These are phyloP conservation scores for Thermothelomyces thermophilus DNA, from an alignment of 2,329 filamentous ascomycete species.

Conservation along the genomic window DNA sequence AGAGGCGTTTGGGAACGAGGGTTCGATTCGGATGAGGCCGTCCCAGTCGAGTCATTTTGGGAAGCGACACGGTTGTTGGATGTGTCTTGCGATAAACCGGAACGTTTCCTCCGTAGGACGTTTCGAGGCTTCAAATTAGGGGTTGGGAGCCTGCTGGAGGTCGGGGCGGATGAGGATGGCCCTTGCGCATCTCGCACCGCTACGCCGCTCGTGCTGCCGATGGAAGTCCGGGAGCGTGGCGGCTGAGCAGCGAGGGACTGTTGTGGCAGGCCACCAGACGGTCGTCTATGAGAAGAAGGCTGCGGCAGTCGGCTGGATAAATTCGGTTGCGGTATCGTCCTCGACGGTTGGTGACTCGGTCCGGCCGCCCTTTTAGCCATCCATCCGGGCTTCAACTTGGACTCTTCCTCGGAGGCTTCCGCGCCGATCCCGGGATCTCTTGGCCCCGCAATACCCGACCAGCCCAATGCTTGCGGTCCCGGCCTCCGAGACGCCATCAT, in stretches of 20 bases:
- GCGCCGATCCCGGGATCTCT: conserved; percentile 9
- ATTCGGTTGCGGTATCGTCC: conserved; percentile 23
- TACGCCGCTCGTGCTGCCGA: conserved; percentile 29
- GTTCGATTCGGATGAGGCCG: conserved; percentile 35
- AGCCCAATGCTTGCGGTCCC: conserved; percentile 16
- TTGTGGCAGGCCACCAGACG: conserved; percentile 24
- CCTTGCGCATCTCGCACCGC: conserved; percentile 28
- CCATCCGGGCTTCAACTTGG: conserved; percentile 8
- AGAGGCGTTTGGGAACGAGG: conserved; percentile 33
- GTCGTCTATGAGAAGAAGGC: conserved; percentile 28
- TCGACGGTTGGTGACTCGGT: conserved; percentile 13
- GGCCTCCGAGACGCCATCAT: conserved; percentile 25
- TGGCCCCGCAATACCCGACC: conserved; percentile 17
- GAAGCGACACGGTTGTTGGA: conserved; percentile 31
- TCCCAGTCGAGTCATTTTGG: conserved; percentile 32
- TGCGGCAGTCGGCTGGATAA: conserved; percentile 35
- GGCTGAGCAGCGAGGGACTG: conserved; percentile 37
- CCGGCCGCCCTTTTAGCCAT: conserved; percentile 12
- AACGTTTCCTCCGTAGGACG: conserved; percentile 45
- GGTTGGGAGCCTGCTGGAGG: conserved; percentile 31
- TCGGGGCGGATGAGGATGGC: conserved; percentile 31
- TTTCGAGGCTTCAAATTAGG: conserved; percentile 32
- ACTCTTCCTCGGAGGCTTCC: conserved; percentile 9
- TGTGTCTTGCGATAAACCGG: conserved; percentile 37
- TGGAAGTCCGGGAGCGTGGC: conserved; percentile 38